A percentile compares a stretch with the other conserved stretches of the same genome.
Evolutionary conservation across 805 yeast species (phyloP).

Genomic region (Metschnikowia colocasiae): DNA sequence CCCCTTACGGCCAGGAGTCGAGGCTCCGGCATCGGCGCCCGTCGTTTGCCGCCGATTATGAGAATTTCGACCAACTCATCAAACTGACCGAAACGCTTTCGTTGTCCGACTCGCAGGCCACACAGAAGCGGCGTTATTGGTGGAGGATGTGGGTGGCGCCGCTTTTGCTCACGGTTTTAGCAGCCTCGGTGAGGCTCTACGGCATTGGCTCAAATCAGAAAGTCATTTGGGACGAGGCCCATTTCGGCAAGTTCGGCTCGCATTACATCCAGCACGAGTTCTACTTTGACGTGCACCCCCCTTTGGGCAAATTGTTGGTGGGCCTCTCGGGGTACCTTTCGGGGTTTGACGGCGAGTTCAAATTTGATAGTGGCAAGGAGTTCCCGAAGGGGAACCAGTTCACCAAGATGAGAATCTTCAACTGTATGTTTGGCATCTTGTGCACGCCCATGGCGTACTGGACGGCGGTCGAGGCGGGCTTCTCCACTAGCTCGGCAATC

Average conservation of each 20-base stretch:
- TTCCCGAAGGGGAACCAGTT: constrained; percentile 79
- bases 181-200: constrained; percentile 48
- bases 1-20: neutral
- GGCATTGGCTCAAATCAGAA: constrained; percentile 55
- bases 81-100: constrained; percentile 16
- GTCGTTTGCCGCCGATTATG: neutral
- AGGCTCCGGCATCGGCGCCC: constrained; percentile 3
- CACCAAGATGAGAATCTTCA: constrained; percentile 82
- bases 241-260: constrained; percentile 83
- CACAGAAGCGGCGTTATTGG: neutral
- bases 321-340: constrained; percentile 77
- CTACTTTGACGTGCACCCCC: constrained; percentile 86
- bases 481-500: constrained; percentile 43
- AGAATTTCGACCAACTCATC: constrained; percentile 15
- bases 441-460: constrained; percentile 86
- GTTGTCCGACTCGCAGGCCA: constrained; percentile 6
- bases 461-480: constrained; percentile 49
- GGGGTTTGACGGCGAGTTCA: constrained; percentile 85
- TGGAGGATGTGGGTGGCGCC: constrained; percentile 12
- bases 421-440: constrained; percentile 77
- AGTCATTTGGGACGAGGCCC: constrained; percentile 96
- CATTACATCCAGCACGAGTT: constrained; percentile 75
- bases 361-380: constrained; percentile 74
- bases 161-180: constrained; percentile 12
- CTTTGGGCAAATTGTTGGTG: constrained; percentile 76